Conservation (phyloP, 1,284 basidiomycete species). For the Ustilago curta region DNA sequence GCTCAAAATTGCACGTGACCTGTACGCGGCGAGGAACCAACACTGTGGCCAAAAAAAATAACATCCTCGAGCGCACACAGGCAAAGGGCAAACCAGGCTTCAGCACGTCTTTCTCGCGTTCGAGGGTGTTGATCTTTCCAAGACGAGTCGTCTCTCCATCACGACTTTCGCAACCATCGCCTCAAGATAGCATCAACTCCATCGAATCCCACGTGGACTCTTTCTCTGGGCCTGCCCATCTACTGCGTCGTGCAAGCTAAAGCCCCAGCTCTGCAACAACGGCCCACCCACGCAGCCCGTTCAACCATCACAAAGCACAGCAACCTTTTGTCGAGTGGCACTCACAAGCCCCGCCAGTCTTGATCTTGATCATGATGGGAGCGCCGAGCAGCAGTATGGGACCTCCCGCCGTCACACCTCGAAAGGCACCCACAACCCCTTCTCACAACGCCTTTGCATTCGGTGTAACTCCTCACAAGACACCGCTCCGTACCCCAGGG, state of each 20-base stretch:
- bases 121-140: no score
- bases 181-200: no score
- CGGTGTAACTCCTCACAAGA: slow-evolving; percentile 55
- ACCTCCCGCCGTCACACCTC: slow-evolving; percentile 50
- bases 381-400: slow-evolving; percentile 28
- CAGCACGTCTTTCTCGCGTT: no score
- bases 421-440: slow-evolving; percentile 41
- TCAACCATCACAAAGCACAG: background rate
- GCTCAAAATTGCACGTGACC: slow-evolving; percentile 26
- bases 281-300: background rate
- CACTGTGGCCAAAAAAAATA: slow-evolving; percentile 13
- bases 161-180: no score
- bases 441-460: slow-evolving; percentile 27
- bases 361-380: slow-evolving; percentile 23
- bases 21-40: slow-evolving; percentile 28
- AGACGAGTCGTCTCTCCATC: no score
- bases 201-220: no score
- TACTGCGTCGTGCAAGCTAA: no score
- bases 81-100: no score
- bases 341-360: background rate
- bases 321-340: background rate
- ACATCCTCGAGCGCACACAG: background rate
- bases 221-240: no score
- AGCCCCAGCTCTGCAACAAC: background rate
- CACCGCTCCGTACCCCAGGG: slow-evolving; percentile 62